Percentiles rank a stretch among this genome's conserved stretches.
These are phyloP conservation scores for Grifola frondosa DNA, from an alignment of 1,284 basidiomycete species.

Conservation along the genomic window DNA sequence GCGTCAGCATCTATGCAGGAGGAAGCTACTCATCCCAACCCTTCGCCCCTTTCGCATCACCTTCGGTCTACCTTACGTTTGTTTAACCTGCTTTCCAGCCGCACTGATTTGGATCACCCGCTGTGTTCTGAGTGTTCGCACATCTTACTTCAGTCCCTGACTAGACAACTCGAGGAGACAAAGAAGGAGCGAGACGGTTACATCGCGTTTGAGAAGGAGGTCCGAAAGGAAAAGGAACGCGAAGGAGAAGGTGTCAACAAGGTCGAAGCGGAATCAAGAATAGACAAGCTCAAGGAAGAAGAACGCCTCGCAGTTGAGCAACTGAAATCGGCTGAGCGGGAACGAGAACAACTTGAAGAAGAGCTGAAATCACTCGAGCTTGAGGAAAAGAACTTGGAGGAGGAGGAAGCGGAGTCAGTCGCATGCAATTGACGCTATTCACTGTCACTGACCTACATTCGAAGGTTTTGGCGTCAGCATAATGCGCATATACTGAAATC, in stretches of 20 bases:
- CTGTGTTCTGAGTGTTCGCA: constrained; percentile 94
- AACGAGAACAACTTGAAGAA: constrained; percentile 71
- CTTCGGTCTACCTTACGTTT: constrained; percentile 72
- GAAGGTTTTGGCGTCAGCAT: constrained; percentile 82
- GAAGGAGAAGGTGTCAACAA: constrained; percentile 58
- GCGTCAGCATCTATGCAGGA: constrained; percentile 23
- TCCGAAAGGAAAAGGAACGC: constrained; percentile 70
- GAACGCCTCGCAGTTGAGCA: constrained; percentile 73
- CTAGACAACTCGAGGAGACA: constrained; percentile 84
- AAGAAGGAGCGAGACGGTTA: constrained; percentile 92
- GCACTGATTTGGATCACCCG: constrained; percentile 90
- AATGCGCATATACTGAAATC: constrained; percentile 68
- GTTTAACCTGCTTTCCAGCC: constrained; percentile 76
- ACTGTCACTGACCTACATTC: constrained; percentile 9
- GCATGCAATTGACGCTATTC: constrained; percentile 6
- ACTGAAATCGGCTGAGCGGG: constrained; percentile 70
- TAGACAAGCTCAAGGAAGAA: constrained; percentile 74
- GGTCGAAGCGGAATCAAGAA: constrained; percentile 68
- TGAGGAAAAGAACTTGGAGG: constrained; percentile 74
- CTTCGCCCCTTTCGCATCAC: constrained; percentile 78
- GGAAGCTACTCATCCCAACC: constrained; percentile 52
- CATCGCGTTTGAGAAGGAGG: constrained; percentile 86
- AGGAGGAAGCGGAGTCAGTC: constrained; percentile 78
- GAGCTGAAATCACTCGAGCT: constrained; percentile 72
- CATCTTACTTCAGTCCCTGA: constrained; percentile 74